Evolutionary conservation across 2,329 filamentous ascomycete genomes (phyloP), one percentile per base, ranked within the genome.

Genomic region (Seiridium cupressi): DNA sequence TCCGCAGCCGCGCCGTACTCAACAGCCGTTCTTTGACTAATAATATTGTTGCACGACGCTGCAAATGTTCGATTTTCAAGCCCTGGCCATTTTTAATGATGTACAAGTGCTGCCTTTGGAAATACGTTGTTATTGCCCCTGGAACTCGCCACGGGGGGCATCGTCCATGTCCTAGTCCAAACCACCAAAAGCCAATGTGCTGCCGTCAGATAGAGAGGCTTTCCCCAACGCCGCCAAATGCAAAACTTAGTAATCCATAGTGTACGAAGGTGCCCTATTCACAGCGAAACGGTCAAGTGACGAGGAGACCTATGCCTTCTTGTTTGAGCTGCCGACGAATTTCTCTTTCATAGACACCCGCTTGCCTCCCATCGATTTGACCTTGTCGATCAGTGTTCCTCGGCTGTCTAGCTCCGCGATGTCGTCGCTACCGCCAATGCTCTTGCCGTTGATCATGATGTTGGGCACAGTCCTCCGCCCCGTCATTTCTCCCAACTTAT

Each of bases 401-500:
- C 83, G 81, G 35, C 79, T 74, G 71, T 93, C 87, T 62, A 98
- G 79, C 34, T 84, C 87, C 54, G 86, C 84, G 60, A 99, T 84
- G 62, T 97, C 92, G 71, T 98, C 94, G 55, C 92, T 88, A 31
- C 95, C 95, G 51, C 95, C 95, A 62, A 98, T 92, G 74, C 90
- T 95, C 73, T 89, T 88, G 51, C 92, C 93, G 69, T 92, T 91
- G 68, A 99, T 83, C 67, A 99, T 82, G 42, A 98, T 84, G 72
- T 99, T 99, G 13, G 95, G 95, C 0, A 99, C 95, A 0, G 95
- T 99, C 61, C 80, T 82, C 55, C 94, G 85, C 49, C 91, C 90
- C 0, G 95, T 98, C 71, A 85, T 89, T 61, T 88, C 84, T 13
- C 76, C 82, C 8, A 99, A 80, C 18, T 86, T 83, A 8, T 82